Base-by-base conservation (phyloP, 768 basidiomycete species). In the Strobilomyces confusus region DNA sequence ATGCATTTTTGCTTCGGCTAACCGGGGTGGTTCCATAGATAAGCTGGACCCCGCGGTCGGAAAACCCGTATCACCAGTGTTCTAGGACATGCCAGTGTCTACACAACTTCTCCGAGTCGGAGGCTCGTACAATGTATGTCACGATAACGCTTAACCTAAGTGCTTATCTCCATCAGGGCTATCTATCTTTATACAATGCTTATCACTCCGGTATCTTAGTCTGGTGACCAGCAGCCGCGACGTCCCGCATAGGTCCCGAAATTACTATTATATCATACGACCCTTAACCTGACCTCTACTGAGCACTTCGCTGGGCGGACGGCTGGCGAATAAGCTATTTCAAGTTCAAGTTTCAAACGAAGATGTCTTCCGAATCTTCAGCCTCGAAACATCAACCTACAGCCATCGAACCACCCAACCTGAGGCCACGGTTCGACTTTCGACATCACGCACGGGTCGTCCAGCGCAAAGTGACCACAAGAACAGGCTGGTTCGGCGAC, bases 401-500 rank as follows among this genome's bases (percentile, higher is more conserved):
- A 5, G 36, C 62, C 5, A 34, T 47, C 23, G 59, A 48, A 8
- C 54, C 42, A 14, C 67, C 58, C 5, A 44, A 20, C 43, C 37
- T 49, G 4, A 51, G 23, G n/a, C 51, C 60, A 11, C 50, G 49
- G 1, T 42, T 49, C 9, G 25, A 48, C 33, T 13, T 60, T 17
- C 54, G 45, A 14, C 46, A 56, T 15, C 58, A 60, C 25, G 49
- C 48, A 3, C 23, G 22, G 6, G 11, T 50, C 19, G 33, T 72
- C 30, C 63, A 60, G 14, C 62, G 51, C 37, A 80, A 78, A 63
- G 29, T 79, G 43, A 77, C 77, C 6, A 78, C 79, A 2, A 72
- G 69, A 56, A 72, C 84, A 41, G 89, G 89, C 9, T 92, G 90
- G 90, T 52, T 92, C n/a, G 90, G 90, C 1, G 85, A 86, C 64